Base-by-base conservation (phyloP, 1,284 basidiomycete genomes). In the Mycena sp. region DNA sequence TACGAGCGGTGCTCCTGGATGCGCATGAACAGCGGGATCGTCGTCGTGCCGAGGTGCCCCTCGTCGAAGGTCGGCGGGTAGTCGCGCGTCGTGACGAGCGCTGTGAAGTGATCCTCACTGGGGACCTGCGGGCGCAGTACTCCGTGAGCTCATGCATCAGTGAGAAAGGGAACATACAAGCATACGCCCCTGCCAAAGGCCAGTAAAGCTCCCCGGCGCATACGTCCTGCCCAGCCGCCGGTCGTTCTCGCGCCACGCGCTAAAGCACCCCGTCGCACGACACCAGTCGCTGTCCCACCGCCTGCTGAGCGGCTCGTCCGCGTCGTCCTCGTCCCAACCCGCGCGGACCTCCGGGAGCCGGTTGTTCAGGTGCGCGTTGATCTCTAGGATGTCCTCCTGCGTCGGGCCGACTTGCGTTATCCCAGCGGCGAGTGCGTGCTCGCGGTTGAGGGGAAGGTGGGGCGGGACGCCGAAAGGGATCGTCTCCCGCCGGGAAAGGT, bases 151-250 rank as follows among this genome's bases (percentile, higher is more conserved):
- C n/a, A n/a, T 11, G 35, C 43, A 17, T 26, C 19, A 23, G 81
- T 2, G 87, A 78, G 56, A 38, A 26, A 49, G 26, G 16, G 2
- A n/a, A 77, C 85, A 58, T 57, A 88, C 86, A 45, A 87, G 73
- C 77, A 88, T 81, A 12, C 85, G 76, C 6, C 89, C 89, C 48
- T 82, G 79, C 85, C 87, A 90, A n/a, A 87, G 76, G 1, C 89
- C 88, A 28, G 73, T 73, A 58, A 89, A 71, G 7, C 76, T 73
- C 5, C 87, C 86, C 2, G 80, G 82, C 4, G 78, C 80, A 70
- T 86, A 89, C 16, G 84, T 78, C 4, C 72, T 72, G 17, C 23
- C 83, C 81, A 51, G 81, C 81, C 48, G 80, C 68, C 9, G 78
- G 80, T 19, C 79, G 71, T 49, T 7, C 21, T 32, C 50, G 2